These are phyloP conservation scores for Mycena sp. DNA, from an alignment of 1,284 basidiomycete species.

Conservation along the genomic window DNA sequence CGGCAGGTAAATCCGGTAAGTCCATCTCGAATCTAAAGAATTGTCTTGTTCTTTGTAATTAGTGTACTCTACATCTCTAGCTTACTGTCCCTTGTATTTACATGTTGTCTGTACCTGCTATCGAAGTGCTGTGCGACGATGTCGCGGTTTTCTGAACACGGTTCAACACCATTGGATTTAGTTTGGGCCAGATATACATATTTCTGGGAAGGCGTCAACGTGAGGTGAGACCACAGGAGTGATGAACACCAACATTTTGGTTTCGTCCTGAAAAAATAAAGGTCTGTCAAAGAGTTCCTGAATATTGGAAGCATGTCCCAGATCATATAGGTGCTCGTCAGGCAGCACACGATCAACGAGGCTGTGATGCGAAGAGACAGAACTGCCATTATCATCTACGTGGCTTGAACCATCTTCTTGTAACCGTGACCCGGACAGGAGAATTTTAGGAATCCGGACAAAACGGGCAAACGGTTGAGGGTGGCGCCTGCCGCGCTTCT, in stretches of 20 bases:
- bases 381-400: slow-evolving; percentile 23
- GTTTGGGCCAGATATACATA: slow-evolving; percentile 50
- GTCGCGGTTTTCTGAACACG: slow-evolving; percentile 33
- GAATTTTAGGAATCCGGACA: slow-evolving; percentile 12
- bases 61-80: slow-evolving; percentile 12
- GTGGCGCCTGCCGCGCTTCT: slow-evolving; percentile 4
- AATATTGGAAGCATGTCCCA: slow-evolving; percentile 49
- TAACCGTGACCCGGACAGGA: too few relatives aligned
- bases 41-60: slow-evolving; percentile 2
- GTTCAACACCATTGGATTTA: slow-evolving; percentile 49
- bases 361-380: too few relatives aligned
- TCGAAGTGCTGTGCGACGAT: slow-evolving; percentile 8
- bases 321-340: slow-evolving; percentile 53
- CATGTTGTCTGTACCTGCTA: slow-evolving; percentile 3
- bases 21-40: background rate
- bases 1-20: background rate
- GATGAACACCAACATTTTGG: slow-evolving; percentile 1
- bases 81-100: slow-evolving; percentile 22
- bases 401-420: too few relatives aligned
- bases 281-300: slow-evolving; percentile 36
- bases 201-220: slow-evolving; percentile 18
- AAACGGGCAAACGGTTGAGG: too few relatives aligned
- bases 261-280: slow-evolving; percentile 30
- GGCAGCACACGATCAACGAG: too few relatives aligned
- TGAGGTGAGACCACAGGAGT: too few relatives aligned